Conservation (phyloP, 176 grass and related monocot species). For the Aegilops bicornis region DNA sequence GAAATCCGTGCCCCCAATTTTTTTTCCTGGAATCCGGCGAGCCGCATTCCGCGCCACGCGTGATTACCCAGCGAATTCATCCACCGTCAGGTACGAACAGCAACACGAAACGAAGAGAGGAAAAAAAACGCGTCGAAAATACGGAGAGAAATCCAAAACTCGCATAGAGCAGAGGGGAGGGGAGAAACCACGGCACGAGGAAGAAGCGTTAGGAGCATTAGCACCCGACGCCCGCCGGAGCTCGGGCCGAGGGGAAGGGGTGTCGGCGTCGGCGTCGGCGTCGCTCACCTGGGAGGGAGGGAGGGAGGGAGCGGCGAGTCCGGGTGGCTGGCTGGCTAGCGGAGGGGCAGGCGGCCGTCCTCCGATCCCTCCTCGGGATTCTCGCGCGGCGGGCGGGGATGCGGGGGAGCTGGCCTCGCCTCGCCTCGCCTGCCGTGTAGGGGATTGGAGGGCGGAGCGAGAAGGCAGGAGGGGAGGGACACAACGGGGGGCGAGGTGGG, state of each 20-base stretch:
- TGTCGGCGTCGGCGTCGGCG: not conserved
- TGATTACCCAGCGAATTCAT: constrained; percentile 4
- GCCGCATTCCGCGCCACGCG: not conserved
- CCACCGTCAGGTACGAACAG: not conserved
- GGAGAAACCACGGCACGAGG: not conserved
- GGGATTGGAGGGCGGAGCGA: constrained; percentile 34
- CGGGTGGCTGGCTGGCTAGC: constrained; percentile 14
- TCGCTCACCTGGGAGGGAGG: constrained; percentile 20
- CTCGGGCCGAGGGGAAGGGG: not conserved
- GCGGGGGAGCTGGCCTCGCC: constrained; percentile 10
- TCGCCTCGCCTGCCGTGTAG: constrained; percentile 8
- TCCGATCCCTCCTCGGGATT: constrained; percentile 47
- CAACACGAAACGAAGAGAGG: not conserved
- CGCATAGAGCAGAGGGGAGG: too few relatives aligned
- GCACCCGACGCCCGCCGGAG: not conserved
- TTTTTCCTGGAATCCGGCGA: not conserved
- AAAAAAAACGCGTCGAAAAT: not conserved
- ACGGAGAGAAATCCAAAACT: not conserved
- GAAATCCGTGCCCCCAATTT: not conserved
- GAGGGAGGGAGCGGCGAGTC: not conserved
- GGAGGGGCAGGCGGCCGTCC: not conserved
- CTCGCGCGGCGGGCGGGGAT: constrained; percentile 35
- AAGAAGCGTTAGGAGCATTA: not conserved
- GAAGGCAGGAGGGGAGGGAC: not conserved
- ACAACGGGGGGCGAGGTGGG: constrained; percentile 24